Base-by-base conservation (phyloP, 352 stramenopile species). In the Elongisporangium prolatum region DNA sequence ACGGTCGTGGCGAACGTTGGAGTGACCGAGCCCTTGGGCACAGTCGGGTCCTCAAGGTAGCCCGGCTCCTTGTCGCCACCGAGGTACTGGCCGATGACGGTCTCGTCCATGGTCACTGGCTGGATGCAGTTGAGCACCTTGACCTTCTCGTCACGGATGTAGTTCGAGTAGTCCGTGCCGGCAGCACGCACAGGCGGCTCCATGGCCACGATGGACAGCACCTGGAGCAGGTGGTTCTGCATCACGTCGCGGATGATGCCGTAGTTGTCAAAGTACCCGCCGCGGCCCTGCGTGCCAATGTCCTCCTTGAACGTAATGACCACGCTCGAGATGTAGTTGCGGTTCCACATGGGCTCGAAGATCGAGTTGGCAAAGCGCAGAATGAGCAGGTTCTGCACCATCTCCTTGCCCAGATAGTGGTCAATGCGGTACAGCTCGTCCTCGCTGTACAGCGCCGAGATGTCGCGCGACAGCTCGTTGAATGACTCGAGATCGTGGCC, bases 181-280 rank as follows among this genome's bases (percentile, higher is more conserved):
- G 74, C 87, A 56, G 82, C 65, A 80, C 84, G 63, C 54, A 93
- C 64, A 62, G 96, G 96, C 38, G 89, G 85, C 63, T 98, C 97
- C 96, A 99, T 99, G 21, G 94, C 91, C 18, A 99, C 71, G 6
- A 99, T 74, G 18, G 93, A 97, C 37, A 99, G 84, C 49, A 99
- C 96, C 67, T 99, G 97, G 50, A 99, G 80, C 57, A 99, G 76
- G 72, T 99, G 97, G 80, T 99, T 99, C 71, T 98, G 95, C 84
- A 98, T 98, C 52, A 99, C 95, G 69, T 99, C 98, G 54, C 98
- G 89, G 65, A 99, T 99, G 70, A 99, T 99, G 18, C 97, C 96
- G 63, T 97, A 98, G 60, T 93, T 85, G 67, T 99, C 96, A 74
- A 99, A 99, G 73, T 99, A 99, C 3, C 95, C 96, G 21, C 94